Evolutionary conservation across 192 early-diverging fungal genomes (phyloP).

Genomic region (Linnemannia elongata): DNA sequence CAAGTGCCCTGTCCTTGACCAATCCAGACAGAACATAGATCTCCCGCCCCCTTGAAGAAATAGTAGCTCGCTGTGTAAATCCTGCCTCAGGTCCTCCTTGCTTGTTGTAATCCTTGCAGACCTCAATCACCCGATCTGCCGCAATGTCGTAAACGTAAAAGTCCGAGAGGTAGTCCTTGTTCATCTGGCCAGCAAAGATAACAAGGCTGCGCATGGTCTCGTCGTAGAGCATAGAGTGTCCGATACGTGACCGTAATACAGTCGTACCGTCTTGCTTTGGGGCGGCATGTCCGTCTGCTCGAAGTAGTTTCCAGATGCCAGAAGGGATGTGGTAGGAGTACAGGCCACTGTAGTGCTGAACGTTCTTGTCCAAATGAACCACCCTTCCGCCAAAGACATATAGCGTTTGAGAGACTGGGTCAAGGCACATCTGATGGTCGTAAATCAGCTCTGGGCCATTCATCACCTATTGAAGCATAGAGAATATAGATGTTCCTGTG

Average conservation of each 20-base stretch:
- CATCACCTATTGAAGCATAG: slow-evolving; percentile 63
- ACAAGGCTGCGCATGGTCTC: slow-evolving; percentile 78
- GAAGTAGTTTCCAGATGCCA: slow-evolving; percentile 82
- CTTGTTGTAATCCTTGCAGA: slow-evolving; percentile 80
- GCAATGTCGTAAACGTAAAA: slow-evolving; percentile 90
- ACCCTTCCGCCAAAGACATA: slow-evolving; percentile 95
- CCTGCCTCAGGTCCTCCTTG: slow-evolving; percentile 84
- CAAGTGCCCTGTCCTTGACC: slow-evolving; percentile 66
- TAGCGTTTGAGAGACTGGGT: slow-evolving; percentile 73
- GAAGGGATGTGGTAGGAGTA: slow-evolving; percentile 82
- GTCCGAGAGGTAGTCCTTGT: slow-evolving; percentile 85
- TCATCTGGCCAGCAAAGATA: slow-evolving; percentile 91
- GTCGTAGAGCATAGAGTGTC: slow-evolving; percentile 93
- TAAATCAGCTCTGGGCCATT: slow-evolving; percentile 91
- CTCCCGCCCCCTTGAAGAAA: slow-evolving; percentile 83
- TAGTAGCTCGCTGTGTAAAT: slow-evolving; percentile 87
- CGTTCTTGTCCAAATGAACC: slow-evolving; percentile 72
- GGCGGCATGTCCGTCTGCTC: slow-evolving; percentile 71
- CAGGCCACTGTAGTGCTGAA: slow-evolving; percentile 87
- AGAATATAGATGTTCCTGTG: too few species aligned
- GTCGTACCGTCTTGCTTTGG: slow-evolving; percentile 56
- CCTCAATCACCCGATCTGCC: slow-evolving; percentile 81
- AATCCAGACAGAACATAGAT: slow-evolving; percentile 88
- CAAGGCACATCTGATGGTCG: slow-evolving; percentile 95
- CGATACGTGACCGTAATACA: slow-evolving; percentile 85